Base-by-base conservation (phyloP, 2,329 filamentous ascomycete genomes). In the Saccharata proteae region DNA sequence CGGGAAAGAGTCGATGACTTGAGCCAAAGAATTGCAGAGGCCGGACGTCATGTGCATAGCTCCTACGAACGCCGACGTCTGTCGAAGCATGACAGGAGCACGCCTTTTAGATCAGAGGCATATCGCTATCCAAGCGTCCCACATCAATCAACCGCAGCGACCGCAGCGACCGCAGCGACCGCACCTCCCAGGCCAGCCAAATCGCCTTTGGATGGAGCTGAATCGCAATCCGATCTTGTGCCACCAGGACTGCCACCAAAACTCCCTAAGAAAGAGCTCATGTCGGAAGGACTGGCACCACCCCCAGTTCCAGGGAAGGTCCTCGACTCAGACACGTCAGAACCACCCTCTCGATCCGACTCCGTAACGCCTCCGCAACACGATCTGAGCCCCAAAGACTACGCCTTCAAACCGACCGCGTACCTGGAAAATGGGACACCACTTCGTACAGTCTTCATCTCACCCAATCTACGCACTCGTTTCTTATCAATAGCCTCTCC, bases 381-480 rank as follows among this genome's bases (percentile, higher is more conserved):
- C 22, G 55, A 59, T 40, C 61, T 67, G 40, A 66, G 74, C 29
- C 42, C 45, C 4, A 24, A 55, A 55, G 77, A 74, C 28, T 80
- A 82, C 44, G 84, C 81, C 10, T 92, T 93, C 62, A 74, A 74
- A 39, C 81, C 88, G 2, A 78, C 81, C 2, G 85, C 84, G 2
- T 90, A 85, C 49, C 76, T 94, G 11, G 90, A 98, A 54, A 86
- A 84, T 43, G 90, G 88, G 12, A 74, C 77, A 5, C 81, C 86
- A 0, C 71, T 98, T 5, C 78, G 90, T 19, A 83, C 86, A 0
- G 66, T 98, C 19, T 93, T 96, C 51, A 67, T 98, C 2, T 88
- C 90, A 0, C 70, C 73, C 1, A 68, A 71, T 9, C 68, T 98
- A 1, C 81, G 85, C 16, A 58, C 66, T 3, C 63, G 68, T 5